phyloP scores from a whole-genome alignment of 257 asterid species.

The Orobanche coerulescens region DNA sequence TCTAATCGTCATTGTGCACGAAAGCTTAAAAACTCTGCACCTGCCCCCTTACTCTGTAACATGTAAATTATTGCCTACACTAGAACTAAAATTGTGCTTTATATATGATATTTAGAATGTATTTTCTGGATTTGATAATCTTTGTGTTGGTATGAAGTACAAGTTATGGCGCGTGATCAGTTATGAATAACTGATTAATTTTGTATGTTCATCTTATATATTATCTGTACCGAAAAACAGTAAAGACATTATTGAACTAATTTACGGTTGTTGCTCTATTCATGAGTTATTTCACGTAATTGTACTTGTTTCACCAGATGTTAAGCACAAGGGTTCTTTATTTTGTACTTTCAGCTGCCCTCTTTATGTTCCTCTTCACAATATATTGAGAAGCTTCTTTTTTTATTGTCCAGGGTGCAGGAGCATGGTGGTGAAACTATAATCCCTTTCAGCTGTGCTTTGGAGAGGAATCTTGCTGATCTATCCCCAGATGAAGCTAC shows the following conservation, averaged over 20 bases:
- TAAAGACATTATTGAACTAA: too few relatives aligned
- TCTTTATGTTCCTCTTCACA: not conserved
- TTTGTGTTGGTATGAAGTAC: too few relatives aligned
- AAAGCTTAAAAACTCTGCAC: not conserved
- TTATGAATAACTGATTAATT: too few relatives aligned
- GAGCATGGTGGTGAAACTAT: conserved; percentile 96
- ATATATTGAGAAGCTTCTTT: conserved; percentile 15
- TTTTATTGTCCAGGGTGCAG: conserved; percentile 68
- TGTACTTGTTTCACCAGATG: not conserved
- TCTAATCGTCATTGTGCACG: not conserved
- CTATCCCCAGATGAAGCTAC: conserved; percentile 81
- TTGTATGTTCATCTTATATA: too few relatives aligned
- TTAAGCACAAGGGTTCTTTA: not conserved
- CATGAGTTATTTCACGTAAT: not conserved
- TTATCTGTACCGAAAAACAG: too few relatives aligned
- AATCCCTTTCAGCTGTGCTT: conserved; percentile 86
- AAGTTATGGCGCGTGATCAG: too few relatives aligned
- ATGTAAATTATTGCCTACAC: not conserved
- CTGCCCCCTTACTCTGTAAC: not conserved
- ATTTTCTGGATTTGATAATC: too few relatives aligned
- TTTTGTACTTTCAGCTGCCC: not conserved
- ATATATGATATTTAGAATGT: too few relatives aligned
- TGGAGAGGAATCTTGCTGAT: conserved; percentile 87
- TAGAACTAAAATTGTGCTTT: too few relatives aligned
- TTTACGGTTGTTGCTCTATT: not conserved